Percentiles rank a stretch among this genome's conserved stretches.
Evolutionary conservation across 148 eudicot genomes (phyloP).

Genomic region (Camellia lanceoleosa): DNA sequence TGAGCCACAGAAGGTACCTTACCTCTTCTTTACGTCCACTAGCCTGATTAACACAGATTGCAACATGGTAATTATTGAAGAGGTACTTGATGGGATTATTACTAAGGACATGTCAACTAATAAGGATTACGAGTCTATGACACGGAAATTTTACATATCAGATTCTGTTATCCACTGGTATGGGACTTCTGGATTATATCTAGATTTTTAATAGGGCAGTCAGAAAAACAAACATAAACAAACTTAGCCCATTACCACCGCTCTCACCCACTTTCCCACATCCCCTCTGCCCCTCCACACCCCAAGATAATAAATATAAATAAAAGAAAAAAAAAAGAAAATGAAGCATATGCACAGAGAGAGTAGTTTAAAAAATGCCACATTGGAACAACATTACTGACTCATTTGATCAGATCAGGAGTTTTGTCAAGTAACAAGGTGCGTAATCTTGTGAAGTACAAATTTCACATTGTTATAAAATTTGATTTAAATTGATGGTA

Average conservation of each 20-base stretch:
- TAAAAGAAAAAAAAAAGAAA: neutral
- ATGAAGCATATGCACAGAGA: neutral
- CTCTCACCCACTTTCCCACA: neutral
- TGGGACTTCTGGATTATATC: neutral
- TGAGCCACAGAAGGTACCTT: constrained; percentile 74
- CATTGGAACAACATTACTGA: neutral
- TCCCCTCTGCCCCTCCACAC: neutral
- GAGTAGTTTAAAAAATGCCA: neutral
- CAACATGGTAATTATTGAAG: neutral
- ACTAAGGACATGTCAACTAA: neutral
- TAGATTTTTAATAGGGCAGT: neutral
- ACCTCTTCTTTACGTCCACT: constrained; percentile 57
- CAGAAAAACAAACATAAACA: neutral
- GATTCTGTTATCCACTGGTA: neutral
- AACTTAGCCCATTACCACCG: neutral
- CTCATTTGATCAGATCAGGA: neutral
- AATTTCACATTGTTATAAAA: neutral
- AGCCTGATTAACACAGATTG: constrained; percentile 42
- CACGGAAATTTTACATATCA: neutral
- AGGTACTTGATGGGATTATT: neutral
- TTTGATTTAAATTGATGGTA: neutral
- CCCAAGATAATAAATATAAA: neutral
- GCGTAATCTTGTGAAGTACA: neutral
- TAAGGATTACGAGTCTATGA: neutral
- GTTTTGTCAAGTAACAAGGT: neutral